These are phyloP conservation scores for Penicillium sp. DNA, from an alignment of 2,329 filamentous ascomycete species.

Conservation along the genomic window DNA sequence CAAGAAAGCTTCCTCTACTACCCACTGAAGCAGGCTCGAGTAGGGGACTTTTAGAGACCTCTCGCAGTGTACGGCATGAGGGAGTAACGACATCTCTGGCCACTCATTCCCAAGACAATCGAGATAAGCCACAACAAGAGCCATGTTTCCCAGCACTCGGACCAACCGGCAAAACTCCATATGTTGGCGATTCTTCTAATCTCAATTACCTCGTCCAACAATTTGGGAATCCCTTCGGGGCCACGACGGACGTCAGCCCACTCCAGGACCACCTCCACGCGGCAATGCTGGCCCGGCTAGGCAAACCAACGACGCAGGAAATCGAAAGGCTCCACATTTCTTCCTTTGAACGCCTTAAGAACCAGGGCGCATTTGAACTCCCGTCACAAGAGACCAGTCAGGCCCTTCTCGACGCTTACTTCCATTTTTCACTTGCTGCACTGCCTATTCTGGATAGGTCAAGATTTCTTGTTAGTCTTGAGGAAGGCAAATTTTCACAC, in stretches of 20 bases:
- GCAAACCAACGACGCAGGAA: constrained; percentile 7
- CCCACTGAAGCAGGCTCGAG: not conserved
- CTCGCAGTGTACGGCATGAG: not conserved
- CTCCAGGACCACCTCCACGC: constrained; percentile 19
- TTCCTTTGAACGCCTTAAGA: not conserved
- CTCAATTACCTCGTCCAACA: constrained; percentile 24
- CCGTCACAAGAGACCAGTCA: constrained; percentile 10
- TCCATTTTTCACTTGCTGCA: constrained; percentile 14
- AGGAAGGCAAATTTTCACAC: constrained; percentile 14
- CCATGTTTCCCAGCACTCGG: constrained; percentile 11
- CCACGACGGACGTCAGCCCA: constrained; percentile 6
- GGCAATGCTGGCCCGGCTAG: constrained; percentile 15
- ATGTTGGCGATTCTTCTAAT: constrained; percentile 24
- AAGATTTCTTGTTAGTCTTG: constrained; percentile 13
- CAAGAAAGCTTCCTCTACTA: not conserved
- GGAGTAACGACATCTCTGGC: not conserved
- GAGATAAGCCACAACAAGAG: not conserved
- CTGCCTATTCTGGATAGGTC: constrained; percentile 21
- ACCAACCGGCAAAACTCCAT: constrained; percentile 7
- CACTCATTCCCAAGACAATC: not conserved
- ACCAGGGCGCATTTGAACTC: constrained; percentile 18
- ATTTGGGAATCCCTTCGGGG: constrained; percentile 22
- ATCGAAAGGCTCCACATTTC: constrained; percentile 7
- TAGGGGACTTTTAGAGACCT: not conserved
- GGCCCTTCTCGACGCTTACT: constrained; percentile 21